phyloP scores from a whole-genome alignment of 495 filamentous ascomycete genomes.

The Parachaetomium inaequale region DNA sequence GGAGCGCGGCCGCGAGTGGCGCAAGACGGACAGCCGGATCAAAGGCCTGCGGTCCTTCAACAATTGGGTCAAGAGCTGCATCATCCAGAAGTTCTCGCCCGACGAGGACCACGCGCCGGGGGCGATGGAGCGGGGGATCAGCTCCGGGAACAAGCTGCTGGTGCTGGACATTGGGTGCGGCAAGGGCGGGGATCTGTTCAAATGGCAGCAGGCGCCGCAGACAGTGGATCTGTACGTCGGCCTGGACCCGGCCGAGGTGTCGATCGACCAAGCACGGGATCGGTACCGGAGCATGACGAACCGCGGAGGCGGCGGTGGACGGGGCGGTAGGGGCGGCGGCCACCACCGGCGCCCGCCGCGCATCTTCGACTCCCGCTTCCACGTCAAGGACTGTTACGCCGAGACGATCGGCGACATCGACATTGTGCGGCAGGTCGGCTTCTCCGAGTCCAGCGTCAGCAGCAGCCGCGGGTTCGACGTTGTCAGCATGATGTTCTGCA shows the following conservation, averaged over 20 bases:
- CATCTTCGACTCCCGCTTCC: conserved; percentile 80
- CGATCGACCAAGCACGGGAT: conserved; percentile 82
- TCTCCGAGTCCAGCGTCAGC: conserved; percentile 63
- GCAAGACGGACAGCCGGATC: conserved; percentile 87
- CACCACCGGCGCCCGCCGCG: conserved; percentile 44
- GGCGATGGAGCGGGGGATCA: conserved; percentile 51
- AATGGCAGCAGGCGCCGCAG: conserved; percentile 90
- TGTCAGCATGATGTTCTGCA: conserved; percentile 97
- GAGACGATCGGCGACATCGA: conserved; percentile 73
- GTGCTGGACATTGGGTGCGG: conserved; percentile 95
- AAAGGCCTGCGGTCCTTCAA: conserved; percentile 93
- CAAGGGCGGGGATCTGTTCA: conserved; percentile 91
- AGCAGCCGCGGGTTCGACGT: conserved; percentile 80
- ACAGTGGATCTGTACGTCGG: conserved; percentile 85
- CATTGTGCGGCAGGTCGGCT: conserved; percentile 78
- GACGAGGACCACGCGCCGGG: conserved; percentile 62
- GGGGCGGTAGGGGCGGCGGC: conserved; percentile 53
- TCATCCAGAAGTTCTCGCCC: conserved; percentile 95
- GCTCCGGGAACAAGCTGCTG: conserved; percentile 55
- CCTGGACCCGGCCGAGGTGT: conserved; percentile 86
- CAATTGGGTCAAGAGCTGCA: conserved; percentile 96
- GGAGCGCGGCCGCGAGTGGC: conserved; percentile 88
- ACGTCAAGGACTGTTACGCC: conserved; percentile 83
- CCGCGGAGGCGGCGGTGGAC: conserved; percentile 56
- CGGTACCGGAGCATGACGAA: conserved; percentile 69